These are phyloP conservation scores for Millerago galiae DNA, from an alignment of 805 yeast species.

Conservation along the genomic window DNA sequence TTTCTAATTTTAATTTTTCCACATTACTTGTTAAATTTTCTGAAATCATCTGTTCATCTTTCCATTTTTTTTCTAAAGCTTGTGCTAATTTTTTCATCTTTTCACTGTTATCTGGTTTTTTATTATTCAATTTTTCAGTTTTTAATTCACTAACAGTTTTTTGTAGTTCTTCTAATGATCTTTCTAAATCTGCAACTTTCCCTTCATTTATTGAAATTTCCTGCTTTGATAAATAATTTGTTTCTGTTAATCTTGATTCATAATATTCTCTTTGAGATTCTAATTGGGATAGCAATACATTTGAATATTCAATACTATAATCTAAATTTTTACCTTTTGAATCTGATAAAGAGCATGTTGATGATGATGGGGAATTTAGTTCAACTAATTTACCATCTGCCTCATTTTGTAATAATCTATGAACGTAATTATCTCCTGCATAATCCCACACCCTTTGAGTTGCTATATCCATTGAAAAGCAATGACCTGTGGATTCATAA, in stretches of 20 bases:
- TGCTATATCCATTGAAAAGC: constrained; percentile 82
- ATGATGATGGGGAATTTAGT: constrained; percentile 26
- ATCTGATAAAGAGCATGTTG: constrained; percentile 6
- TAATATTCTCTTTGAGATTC: constrained; percentile 84
- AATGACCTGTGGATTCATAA: constrained; percentile 70
- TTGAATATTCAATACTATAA: constrained; percentile 74
- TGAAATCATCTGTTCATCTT: constrained; percentile 42
- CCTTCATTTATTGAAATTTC: constrained; percentile 9
- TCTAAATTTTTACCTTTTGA: constrained; percentile 41
- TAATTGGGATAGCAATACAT: constrained; percentile 68
- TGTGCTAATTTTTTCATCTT: constrained; percentile 2
- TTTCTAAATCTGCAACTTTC: neutral
- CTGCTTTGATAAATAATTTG: constrained; percentile 20
- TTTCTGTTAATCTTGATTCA: constrained; percentile 43
- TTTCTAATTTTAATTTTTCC: constrained; percentile 28
- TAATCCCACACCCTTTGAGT: constrained; percentile 94
- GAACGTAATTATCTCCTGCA: constrained; percentile 87
- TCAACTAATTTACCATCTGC: constrained; percentile 88
- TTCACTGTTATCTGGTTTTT: neutral
- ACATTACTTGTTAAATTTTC: constrained; percentile 35
- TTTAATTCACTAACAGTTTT: neutral
- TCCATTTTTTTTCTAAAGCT: constrained; percentile 3
- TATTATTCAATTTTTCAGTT: neutral
- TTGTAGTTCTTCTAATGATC: neutral
- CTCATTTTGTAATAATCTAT: constrained; percentile 75